Evolutionary conservation across 352 stramenopile genomes (phyloP).

Genomic region (Phytophthora idaei): DNA sequence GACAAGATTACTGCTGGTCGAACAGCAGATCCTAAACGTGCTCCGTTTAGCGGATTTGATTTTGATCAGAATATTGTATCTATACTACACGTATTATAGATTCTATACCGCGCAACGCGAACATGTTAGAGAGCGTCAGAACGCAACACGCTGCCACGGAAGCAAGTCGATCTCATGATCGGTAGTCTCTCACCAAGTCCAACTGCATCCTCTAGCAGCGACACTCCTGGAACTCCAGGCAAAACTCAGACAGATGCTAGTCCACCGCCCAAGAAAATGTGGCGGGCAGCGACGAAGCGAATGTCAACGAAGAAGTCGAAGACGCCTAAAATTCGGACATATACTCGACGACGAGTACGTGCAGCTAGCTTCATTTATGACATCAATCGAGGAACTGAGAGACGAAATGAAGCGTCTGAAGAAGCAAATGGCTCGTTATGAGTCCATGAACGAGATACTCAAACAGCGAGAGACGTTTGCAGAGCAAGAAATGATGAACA

Average conservation of each 20-base stretch:
- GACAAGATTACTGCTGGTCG: not conserved
- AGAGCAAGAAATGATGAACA: conserved; percentile 15
- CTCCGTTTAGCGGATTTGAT: not conserved
- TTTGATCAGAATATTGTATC: not conserved
- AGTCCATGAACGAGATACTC: not conserved
- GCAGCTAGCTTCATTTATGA: not conserved
- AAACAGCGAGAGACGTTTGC: conserved; percentile 6
- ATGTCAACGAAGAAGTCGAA: conserved; percentile 1
- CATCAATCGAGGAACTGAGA: conserved; percentile 10
- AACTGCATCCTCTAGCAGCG: not conserved
- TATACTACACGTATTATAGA: too few species aligned
- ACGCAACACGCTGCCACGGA: conserved; percentile 1
- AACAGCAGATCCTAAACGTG: conserved; percentile 5
- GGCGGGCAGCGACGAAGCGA: conserved; percentile 2
- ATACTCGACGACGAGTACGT: conserved; percentile 12
- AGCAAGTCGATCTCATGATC: conserved; percentile 7
- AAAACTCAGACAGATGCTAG: not conserved
- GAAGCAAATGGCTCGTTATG: conserved; percentile 10
- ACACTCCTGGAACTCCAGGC: not conserved
- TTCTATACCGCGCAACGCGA: not conserved
- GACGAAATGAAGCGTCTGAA: conserved; percentile 23
- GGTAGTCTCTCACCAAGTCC: not conserved
- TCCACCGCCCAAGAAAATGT: not conserved
- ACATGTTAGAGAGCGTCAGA: not conserved
- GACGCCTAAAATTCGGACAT: conserved; percentile 25